Conservation (phyloP, 345 rosid species). For the Xanthoceras sorbifolium region DNA sequence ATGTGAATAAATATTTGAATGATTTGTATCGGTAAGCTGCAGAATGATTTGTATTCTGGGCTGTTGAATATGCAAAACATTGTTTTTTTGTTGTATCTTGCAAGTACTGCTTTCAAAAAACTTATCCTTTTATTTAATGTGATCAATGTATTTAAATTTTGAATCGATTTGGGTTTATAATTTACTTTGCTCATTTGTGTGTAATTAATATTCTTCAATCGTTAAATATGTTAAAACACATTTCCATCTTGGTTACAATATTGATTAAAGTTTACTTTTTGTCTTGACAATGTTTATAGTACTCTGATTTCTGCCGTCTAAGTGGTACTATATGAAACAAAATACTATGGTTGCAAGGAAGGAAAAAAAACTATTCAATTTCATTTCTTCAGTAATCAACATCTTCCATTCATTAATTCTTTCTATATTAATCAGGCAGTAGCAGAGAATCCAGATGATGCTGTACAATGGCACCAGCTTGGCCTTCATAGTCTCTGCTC, state of each 20-base stretch:
- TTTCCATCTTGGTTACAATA: neutral
- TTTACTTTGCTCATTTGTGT: neutral
- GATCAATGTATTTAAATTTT: neutral
- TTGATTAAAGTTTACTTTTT: neutral
- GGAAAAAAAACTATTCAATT: neutral
- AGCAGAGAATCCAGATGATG: conserved; percentile 90
- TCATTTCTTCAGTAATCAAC: neutral
- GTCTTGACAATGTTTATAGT: neutral
- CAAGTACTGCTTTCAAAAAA: neutral
- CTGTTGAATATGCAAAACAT: neutral
- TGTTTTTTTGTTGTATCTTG: neutral
- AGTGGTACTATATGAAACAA: neutral
- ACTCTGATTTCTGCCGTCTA: neutral
- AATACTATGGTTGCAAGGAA: neutral
- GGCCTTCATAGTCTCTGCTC: conserved; percentile 88
- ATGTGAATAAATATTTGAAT: neutral
- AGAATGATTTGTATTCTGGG: no score
- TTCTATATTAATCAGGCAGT: conserved; percentile 51
- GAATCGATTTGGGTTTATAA: neutral
- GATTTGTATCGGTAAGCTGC: neutral
- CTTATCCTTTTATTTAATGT: neutral
- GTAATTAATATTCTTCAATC: neutral
- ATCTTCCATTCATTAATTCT: conserved; percentile 4
- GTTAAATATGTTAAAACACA: neutral
- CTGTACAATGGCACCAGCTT: conserved; percentile 89